Evolutionary conservation across 768 basidiomycete genomes (phyloP).

Genomic region (Sutorius australiensis): DNA sequence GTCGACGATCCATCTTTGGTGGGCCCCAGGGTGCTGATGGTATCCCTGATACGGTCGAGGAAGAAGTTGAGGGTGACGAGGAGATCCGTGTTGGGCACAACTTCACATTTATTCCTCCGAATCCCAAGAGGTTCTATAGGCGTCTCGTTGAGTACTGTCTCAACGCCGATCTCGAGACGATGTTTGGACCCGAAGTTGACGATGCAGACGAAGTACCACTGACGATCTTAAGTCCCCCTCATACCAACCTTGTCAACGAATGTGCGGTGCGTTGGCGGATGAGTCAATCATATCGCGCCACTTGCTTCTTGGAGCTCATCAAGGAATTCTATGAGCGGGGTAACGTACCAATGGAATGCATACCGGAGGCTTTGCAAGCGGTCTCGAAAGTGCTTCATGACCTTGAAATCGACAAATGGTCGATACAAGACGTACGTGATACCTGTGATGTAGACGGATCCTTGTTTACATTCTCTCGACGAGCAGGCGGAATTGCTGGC

Average conservation of each 20-base stretch:
- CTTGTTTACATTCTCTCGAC: conserved; percentile 6
- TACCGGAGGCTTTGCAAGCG: conserved; percentile 81
- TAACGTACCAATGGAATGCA: conserved; percentile 91
- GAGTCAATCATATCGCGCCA: conserved; percentile 68
- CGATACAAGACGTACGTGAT: conserved; percentile 70
- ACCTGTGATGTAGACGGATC: neutral
- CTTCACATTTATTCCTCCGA: conserved; percentile 90
- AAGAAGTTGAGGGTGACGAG: conserved; percentile 55
- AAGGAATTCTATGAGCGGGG: conserved; percentile 83
- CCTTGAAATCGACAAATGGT: conserved; percentile 72
- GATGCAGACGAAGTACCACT: conserved; percentile 94
- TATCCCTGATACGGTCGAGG: conserved; percentile 33
- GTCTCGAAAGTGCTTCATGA: conserved; percentile 70
- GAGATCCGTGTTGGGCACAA: conserved; percentile 68
- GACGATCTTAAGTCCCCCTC: conserved; percentile 76
- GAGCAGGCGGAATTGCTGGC: conserved; percentile 64
- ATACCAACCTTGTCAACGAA: conserved; percentile 82
- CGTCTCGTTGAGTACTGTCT: conserved; percentile 82
- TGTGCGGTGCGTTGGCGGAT: conserved; percentile 91
- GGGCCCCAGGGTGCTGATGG: conserved; percentile 29
- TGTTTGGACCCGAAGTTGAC: conserved; percentile 88
- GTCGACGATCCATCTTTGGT: conserved; percentile 56
- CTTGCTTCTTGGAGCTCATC: conserved; percentile 82
- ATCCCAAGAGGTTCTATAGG: conserved; percentile 81
- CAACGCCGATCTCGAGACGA: conserved; percentile 78